Conservation (phyloP, 805 yeast species). For the Grigorovia jiainica region DNA sequence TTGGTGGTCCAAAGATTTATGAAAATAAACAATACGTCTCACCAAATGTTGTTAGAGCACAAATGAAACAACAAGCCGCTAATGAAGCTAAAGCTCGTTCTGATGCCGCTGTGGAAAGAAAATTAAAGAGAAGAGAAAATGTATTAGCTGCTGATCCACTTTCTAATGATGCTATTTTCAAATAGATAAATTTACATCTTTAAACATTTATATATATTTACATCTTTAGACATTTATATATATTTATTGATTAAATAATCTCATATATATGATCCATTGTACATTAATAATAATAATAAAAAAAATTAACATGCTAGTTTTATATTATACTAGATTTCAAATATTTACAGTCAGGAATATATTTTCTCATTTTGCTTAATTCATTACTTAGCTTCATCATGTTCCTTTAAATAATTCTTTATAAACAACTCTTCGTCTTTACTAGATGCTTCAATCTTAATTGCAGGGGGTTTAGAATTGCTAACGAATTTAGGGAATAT, state of each 20-base stretch:
- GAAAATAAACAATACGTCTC: constrained; percentile 95
- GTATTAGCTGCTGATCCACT: constrained; percentile 75
- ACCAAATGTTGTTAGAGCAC: constrained; percentile 92
- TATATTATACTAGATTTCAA: no score
- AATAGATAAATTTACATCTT: constrained; percentile 29
- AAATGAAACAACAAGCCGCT: constrained; percentile 70
- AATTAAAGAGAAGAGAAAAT: constrained; percentile 64
- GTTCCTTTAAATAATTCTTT: constrained; percentile 51
- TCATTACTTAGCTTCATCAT: no score
- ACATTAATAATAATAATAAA: no score
- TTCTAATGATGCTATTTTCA: constrained; percentile 68
- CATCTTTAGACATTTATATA: background rate
- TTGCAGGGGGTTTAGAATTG: constrained; percentile 48
- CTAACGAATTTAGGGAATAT: constrained; percentile 62
- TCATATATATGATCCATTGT: no score
- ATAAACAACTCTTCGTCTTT: constrained; percentile 89
- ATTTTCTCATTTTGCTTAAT: no score
- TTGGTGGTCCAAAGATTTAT: constrained; percentile 95
- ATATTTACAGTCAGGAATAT: no score
- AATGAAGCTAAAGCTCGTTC: constrained; percentile 67
- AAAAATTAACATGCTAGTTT: no score
- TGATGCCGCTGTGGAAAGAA: constrained; percentile 68
- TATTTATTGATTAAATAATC: background rate
- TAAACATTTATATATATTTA: background rate
- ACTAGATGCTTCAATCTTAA: constrained; percentile 64